Conservation (phyloP, 192 early-diverging fungal species). For the Coemansia sp. region DNA sequence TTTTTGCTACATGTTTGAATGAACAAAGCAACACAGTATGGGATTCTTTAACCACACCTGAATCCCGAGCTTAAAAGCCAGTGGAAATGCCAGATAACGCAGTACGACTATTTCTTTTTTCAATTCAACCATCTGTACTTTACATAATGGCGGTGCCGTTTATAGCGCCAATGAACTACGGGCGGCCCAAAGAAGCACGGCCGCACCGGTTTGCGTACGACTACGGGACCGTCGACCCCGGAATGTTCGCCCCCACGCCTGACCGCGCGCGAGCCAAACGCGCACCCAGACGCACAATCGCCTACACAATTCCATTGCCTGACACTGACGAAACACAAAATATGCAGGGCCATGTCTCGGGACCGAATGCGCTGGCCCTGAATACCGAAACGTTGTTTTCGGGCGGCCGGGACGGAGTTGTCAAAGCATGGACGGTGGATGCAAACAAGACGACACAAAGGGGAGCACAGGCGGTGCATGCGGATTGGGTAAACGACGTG, state of each 20-base stretch:
- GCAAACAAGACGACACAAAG: constrained; percentile 52
- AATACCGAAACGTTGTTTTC: constrained; percentile 62
- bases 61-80: not conserved
- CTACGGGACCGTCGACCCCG: constrained; percentile 53
- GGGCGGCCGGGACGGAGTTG: constrained; percentile 85
- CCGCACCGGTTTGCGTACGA: constrained; percentile 55
- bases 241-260: constrained; percentile 50
- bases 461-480: constrained; percentile 76
- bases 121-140: constrained; percentile 1
- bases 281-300: constrained; percentile 39
- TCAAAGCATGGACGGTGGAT: constrained; percentile 81
- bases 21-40: not conserved
- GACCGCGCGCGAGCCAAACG: constrained; percentile 42
- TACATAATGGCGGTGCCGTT: constrained; percentile 43
- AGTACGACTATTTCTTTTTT: not conserved
- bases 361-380: constrained; percentile 79
- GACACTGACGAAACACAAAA: constrained; percentile 11
- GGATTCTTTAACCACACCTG: not conserved
- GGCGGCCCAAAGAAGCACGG: constrained; percentile 44
- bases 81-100: not conserved
- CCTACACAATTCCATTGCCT: constrained; percentile 50
- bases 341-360: constrained; percentile 69
- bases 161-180: constrained; percentile 33
- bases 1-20: too few relatives aligned
- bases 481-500: constrained; percentile 98